Evolutionary conservation across 2,329 filamentous ascomycete genomes (phyloP).

Genomic region (Malbranchea zuffiana): DNA sequence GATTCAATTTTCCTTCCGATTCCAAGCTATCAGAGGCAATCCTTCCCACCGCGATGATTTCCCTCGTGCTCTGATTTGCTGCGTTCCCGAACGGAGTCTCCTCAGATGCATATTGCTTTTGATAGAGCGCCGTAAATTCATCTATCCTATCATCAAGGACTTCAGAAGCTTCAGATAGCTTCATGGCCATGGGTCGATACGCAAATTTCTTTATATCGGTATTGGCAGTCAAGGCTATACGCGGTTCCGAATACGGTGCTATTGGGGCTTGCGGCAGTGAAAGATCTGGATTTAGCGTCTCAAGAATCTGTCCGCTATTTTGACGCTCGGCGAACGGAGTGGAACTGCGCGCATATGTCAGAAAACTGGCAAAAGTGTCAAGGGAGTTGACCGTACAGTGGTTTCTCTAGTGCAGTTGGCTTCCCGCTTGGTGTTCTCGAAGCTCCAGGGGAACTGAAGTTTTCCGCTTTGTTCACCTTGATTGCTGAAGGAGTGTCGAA

Average conservation of each 20-base stretch:
- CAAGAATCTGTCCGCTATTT: slow-evolving; percentile 70
- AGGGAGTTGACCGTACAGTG: slow-evolving; percentile 21
- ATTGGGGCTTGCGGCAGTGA: slow-evolving; percentile 56
- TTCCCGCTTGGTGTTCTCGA: slow-evolving; percentile 26
- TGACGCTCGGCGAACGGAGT: slow-evolving; percentile 62
- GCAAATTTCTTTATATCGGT: slow-evolving; percentile 82
- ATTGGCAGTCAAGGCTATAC: slow-evolving; percentile 73
- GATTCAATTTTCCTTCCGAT: slow-evolving; percentile 74
- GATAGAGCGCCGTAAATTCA: slow-evolving; percentile 65
- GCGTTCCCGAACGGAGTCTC: slow-evolving; percentile 79
- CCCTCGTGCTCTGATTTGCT: slow-evolving; percentile 68
- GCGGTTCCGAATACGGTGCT: slow-evolving; percentile 60
- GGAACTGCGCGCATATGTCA: slow-evolving; percentile 21
- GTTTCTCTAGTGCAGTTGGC: slow-evolving; percentile 15
- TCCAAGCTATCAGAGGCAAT: slow-evolving; percentile 77
- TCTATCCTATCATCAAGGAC: slow-evolving; percentile 93
- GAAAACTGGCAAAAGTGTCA: neutral
- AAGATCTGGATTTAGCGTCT: slow-evolving; percentile 71
- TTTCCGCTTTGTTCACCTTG: slow-evolving; percentile 35
- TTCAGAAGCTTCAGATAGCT: slow-evolving; percentile 81
- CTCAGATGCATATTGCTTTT: slow-evolving; percentile 63
- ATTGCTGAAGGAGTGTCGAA: slow-evolving; percentile 38
- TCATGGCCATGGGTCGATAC: slow-evolving; percentile 92
- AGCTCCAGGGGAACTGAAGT: slow-evolving; percentile 42
- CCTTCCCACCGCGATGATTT: slow-evolving; percentile 80